phyloP scores from a whole-genome alignment of 2,329 filamentous ascomycete species.

The Rhytidhysteron rufulum region DNA sequence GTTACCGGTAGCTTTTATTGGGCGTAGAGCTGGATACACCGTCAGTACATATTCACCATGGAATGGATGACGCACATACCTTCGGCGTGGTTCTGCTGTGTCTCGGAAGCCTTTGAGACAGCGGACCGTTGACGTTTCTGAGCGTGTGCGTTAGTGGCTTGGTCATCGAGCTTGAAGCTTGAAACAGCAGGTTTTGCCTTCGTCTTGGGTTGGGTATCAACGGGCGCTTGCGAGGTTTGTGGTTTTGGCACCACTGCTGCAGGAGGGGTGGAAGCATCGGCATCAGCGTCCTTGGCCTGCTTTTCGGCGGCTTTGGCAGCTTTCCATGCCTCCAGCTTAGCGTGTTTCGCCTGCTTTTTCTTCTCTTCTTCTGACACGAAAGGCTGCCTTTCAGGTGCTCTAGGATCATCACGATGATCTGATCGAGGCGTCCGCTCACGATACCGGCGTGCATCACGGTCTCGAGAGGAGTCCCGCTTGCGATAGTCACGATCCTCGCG shows the following conservation, averaged over 20 bases:
- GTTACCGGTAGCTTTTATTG: conserved; percentile 65
- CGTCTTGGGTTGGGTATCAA: conserved; percentile 79
- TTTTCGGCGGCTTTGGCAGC: conserved; percentile 75
- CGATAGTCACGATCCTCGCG: conserved; percentile 58
- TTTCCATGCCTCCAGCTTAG: conserved; percentile 87
- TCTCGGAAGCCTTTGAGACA: too few relatives aligned
- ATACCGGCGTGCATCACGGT: conserved; percentile 59
- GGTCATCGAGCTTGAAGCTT: conserved; percentile 36
- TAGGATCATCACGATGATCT: conserved; percentile 54
- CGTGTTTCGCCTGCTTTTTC: conserved; percentile 57
- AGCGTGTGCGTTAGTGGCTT: conserved; percentile 27
- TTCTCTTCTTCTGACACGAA: conserved; percentile 47
- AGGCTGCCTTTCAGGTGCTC: conserved; percentile 40
- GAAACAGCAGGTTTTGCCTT: conserved; percentile 48
- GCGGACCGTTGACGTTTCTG: too few relatives aligned
- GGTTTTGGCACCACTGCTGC: conserved; percentile 29
- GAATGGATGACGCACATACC: too few relatives aligned
- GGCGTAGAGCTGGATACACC: conserved; percentile 41
- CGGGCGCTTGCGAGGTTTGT: conserved; percentile 69
- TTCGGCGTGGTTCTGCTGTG: too few relatives aligned
- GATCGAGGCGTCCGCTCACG: conserved; percentile 71
- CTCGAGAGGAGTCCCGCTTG: conserved; percentile 71
- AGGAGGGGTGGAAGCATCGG: conserved; percentile 41
- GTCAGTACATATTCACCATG: too few relatives aligned
- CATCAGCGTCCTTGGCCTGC: conserved; percentile 63